Percentiles rank a stretch among this genome's conserved stretches.
Evolutionary conservation across 257 asterid genomes (phyloP).

Genomic region (Solanum chiquidenum): DNA sequence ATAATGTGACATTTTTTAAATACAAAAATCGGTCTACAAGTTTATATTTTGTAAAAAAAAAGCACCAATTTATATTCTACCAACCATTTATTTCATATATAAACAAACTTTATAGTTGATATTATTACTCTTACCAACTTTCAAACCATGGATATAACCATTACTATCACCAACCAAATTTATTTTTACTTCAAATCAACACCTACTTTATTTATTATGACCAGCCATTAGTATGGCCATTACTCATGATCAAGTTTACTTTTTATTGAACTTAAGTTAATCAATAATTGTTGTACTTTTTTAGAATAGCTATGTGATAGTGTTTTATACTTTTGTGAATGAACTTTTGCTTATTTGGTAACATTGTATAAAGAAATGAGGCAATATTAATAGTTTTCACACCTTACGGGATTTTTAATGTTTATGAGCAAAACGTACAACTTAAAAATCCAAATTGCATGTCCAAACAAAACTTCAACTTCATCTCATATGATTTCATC

Average conservation of each 20-base stretch:
- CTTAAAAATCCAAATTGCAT: background rate
- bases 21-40: background rate
- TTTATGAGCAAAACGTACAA: background rate
- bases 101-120: background rate
- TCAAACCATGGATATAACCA: background rate
- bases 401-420: background rate
- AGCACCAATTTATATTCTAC: background rate
- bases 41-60: background rate
- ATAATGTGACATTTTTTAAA: too few relatives aligned
- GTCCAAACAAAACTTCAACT: background rate
- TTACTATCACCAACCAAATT: background rate
- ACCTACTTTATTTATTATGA: background rate
- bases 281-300: background rate
- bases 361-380: background rate
- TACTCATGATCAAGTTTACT: background rate
- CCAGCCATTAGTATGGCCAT: background rate
- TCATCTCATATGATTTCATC: background rate
- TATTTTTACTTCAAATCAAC: background rate
- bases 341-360: background rate
- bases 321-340: background rate
- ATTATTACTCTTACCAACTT: background rate
- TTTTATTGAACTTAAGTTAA: background rate
- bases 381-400: background rate
- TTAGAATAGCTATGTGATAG: background rate
- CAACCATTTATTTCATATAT: background rate